phyloP scores from a whole-genome alignment of 163 green algal genomes.

The Scenedesmus sp. region DNA sequence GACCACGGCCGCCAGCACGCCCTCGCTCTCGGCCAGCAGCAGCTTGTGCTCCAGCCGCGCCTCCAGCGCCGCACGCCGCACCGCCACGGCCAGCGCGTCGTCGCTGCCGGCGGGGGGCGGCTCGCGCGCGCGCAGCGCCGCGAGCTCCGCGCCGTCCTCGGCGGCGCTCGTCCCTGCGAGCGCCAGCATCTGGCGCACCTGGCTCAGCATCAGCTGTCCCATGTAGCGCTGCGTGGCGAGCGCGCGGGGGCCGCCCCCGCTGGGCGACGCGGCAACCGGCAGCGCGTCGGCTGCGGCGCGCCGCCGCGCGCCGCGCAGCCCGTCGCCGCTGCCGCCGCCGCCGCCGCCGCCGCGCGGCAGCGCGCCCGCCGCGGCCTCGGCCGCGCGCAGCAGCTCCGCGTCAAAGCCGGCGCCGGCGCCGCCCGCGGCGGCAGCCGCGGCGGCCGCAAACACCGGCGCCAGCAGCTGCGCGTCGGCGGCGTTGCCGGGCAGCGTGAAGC shows the following conservation, averaged over 20 bases:
- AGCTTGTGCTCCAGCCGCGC: constrained; percentile 31
- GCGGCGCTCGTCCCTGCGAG: not conserved
- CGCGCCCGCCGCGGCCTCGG: not conserved
- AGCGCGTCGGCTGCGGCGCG: too few relatives aligned
- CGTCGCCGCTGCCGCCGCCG: not conserved
- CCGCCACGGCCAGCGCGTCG: too few relatives aligned
- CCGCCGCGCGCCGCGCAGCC: too few relatives aligned
- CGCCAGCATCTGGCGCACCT: constrained; percentile 20
- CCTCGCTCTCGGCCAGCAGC: constrained; percentile 21
- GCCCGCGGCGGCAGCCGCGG: not conserved
- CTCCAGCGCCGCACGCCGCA: not conserved
- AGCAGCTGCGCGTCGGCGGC: constrained; percentile 17
- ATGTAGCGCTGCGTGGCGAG: constrained; percentile 24
- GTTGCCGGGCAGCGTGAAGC: constrained; percentile 22
- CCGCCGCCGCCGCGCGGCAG: not conserved
- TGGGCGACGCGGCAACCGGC: too few relatives aligned
- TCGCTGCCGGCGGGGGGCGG: too few relatives aligned
- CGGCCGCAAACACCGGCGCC: constrained; percentile 10
- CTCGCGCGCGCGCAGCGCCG: too few relatives aligned
- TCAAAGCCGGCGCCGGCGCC: not conserved
- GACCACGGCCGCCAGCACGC: too few relatives aligned
- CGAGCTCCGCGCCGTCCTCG: not conserved
- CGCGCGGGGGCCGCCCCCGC: too few relatives aligned
- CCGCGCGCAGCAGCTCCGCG: not conserved
- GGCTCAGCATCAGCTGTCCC: constrained; percentile 17